A percentile compares a stretch with the other conserved stretches of the same genome.
Evolutionary conservation across 352 stramenopile species (phyloP).

Genomic region (Saprolegnia diclina): DNA sequence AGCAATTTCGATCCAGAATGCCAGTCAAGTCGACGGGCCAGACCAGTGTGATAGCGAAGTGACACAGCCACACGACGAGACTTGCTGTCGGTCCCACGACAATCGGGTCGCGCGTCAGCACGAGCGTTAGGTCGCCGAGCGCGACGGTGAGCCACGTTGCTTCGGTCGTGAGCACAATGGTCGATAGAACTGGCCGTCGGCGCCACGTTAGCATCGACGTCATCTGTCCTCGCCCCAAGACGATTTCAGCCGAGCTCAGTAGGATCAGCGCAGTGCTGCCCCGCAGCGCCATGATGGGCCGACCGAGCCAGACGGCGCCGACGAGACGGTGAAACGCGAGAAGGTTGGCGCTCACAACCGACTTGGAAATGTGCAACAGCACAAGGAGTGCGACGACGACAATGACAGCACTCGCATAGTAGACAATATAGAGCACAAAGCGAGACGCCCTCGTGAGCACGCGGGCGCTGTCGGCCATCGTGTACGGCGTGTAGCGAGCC

Average conservation of each 20-base stretch:
- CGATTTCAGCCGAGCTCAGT: background rate
- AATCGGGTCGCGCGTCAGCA: background rate
- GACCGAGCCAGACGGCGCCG: conserved; percentile 5
- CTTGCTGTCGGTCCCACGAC: background rate
- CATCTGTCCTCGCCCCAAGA: too few species aligned
- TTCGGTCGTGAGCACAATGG: background rate
- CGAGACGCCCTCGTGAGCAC: background rate
- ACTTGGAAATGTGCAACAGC: too few species aligned
- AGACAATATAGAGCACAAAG: background rate
- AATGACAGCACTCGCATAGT: background rate
- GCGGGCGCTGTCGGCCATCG: too few species aligned
- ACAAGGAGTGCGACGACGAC: background rate
- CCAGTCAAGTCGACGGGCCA: background rate
- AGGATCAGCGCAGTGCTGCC: background rate
- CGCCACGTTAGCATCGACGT: too few species aligned
- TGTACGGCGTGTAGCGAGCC: background rate
- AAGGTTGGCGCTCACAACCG: background rate
- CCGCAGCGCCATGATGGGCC: background rate
- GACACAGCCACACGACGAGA: background rate
- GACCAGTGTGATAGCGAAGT: background rate
- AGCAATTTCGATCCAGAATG: background rate
- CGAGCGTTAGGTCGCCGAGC: background rate
- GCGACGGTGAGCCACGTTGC: background rate
- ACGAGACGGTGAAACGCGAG: background rate
- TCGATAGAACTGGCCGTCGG: too few species aligned